Evolutionary conservation across 2,329 filamentous ascomycete species (phyloP).

Genomic region (Diaporthe humulicola): DNA sequence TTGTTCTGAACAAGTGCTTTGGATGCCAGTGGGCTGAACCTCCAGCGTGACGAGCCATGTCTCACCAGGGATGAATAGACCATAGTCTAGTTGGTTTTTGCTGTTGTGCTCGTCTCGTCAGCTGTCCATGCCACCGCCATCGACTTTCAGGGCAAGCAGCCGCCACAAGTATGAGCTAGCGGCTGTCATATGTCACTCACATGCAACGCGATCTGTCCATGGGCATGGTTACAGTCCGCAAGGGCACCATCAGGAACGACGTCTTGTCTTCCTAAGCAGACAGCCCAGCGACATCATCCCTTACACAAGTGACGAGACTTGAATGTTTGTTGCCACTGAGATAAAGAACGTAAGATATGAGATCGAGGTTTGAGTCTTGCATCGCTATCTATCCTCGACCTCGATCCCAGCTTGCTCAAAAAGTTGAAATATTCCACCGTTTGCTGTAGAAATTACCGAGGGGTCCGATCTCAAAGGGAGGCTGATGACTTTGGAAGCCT

Average conservation of each 20-base stretch:
- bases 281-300: too few relatives aligned
- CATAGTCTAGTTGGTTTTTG: not conserved
- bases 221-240: not conserved
- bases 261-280: too few relatives aligned
- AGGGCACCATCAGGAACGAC: not conserved
- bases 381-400: not conserved
- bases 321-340: not conserved
- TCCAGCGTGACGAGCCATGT: not conserved
- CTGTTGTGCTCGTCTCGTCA: not conserved
- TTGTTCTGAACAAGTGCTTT: not conserved
- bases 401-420: not conserved
- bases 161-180: not conserved
- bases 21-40: not conserved
- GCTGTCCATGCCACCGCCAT: not conserved
- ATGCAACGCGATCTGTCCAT: not conserved
- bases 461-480: too few relatives aligned
- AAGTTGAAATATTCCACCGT: too few relatives aligned
- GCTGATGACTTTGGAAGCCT: not conserved
- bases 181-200: slow-evolving; percentile 12
- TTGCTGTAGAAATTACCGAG: too few relatives aligned
- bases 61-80: not conserved
- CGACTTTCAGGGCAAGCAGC: not conserved
- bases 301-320: not conserved
- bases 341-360: too few relatives aligned
- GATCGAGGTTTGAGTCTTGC: not conserved